Base-by-base conservation (phyloP, 192 early-diverging fungal species). In the Backusella liffmaniae region DNA sequence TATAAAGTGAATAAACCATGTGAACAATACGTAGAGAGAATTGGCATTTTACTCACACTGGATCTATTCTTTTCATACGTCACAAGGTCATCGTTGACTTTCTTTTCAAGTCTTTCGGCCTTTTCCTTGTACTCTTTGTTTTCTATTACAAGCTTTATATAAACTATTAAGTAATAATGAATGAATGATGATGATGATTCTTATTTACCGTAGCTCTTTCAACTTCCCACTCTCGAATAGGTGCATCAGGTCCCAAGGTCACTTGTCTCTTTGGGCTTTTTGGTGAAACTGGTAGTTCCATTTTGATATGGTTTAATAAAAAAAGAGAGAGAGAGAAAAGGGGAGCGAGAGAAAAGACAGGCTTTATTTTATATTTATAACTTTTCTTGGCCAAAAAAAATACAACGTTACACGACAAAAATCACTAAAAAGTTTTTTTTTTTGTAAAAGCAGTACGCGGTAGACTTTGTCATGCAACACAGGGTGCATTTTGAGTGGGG, bases 161-260 rank as follows among this genome's bases (percentile, higher is more conserved):
- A 67, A 37, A 36, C n/a, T 15, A 44, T 16, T 8, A 39, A 10
- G 10, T 39, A 39, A 10, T 39, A 39, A 39, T 10, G 10, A 8
- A 39, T 39, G 37, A 12, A 44, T 41, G 39, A 18, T 44, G 42
- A 41, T 32, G 32, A 32, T 32, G 1, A 26, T 32, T 32, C 32
- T 32, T 32, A 74, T 41, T 66, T 74, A 74, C 73, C 10, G 73
- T 74, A 9, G 73, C 73, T 67, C 73, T 66, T 67, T 74, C 73
- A 2, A 74, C 65, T 44, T 74, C 73, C 73, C 73, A 74, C 26
- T 74, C 73, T 18, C 66, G 65, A 34, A 74, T 66, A 67, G 73
- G 73, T 2, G 56, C 26, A 16, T 16, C 41, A n/a, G 73, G 73
- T 30, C 73, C 73, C 15, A 74, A 41, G 2, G 73, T 74, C 5